phyloP scores from a whole-genome alignment of 192 early-diverging fungal species.

The Coemansia sp. region DNA sequence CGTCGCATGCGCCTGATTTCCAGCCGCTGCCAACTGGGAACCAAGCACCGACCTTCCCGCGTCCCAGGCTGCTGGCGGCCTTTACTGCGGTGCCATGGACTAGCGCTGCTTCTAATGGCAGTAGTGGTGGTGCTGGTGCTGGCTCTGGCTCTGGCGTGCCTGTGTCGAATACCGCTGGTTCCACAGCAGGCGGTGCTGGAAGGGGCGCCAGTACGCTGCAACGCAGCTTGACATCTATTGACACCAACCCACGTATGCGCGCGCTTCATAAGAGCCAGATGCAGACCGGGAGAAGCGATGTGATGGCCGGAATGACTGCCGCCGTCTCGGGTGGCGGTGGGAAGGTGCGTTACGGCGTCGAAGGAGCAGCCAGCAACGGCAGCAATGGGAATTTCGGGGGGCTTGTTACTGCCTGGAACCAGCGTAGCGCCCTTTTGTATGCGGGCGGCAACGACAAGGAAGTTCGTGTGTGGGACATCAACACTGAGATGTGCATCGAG shows the following conservation, averaged over 20 bases:
- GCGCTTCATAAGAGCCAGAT: slow-evolving; percentile 10
- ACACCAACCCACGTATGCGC: slow-evolving; percentile 11
- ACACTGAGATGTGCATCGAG: slow-evolving; percentile 47
- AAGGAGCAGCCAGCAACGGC: not conserved
- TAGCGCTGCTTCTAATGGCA: not conserved
- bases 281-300: not conserved
- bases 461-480: slow-evolving; percentile 54
- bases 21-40: slow-evolving; percentile 15
- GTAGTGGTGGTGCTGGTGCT: not conserved
- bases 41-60: slow-evolving; percentile 27
- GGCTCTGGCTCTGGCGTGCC: not conserved
- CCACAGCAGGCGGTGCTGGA: not conserved
- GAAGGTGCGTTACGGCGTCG: not conserved
- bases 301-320: slow-evolving; percentile 1
- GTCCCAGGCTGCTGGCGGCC: slow-evolving; percentile 42
- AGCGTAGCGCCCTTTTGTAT: slow-evolving; percentile 43
- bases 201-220: not conserved
- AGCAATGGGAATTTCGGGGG: not conserved
- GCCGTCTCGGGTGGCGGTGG: not conserved
- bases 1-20: slow-evolving; percentile 50
- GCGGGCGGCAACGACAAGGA: slow-evolving; percentile 45
- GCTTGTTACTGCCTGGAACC: slow-evolving; percentile 52
- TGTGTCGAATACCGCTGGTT: not conserved
- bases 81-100: slow-evolving; percentile 48
- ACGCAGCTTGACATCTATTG: slow-evolving; percentile 1